Percentiles rank a stretch among this genome's conserved stretches.
Evolutionary conservation across 2,329 filamentous ascomycete species (phyloP).

Genomic region (Trichoderma afroharzianum): DNA sequence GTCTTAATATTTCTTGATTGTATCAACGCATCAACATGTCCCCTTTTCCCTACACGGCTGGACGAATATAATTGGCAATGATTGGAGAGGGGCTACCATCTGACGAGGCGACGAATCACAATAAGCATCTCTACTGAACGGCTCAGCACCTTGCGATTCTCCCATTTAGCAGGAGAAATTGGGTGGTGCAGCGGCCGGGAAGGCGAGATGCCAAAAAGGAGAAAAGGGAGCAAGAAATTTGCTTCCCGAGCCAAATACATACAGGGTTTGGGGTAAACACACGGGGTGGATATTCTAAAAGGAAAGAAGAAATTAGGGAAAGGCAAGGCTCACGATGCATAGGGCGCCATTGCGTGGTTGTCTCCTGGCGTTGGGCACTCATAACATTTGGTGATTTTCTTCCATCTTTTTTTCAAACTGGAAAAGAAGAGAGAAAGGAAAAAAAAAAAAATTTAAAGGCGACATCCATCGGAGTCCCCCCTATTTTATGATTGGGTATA

Average conservation of each 20-base stretch:
- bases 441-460: constrained; percentile 3
- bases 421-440: not conserved
- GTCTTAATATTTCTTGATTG: constrained; percentile 14
- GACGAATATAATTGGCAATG: constrained; percentile 14
- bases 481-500: constrained; percentile 20
- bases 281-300: not conserved
- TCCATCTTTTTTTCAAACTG: not conserved
- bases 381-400: constrained; percentile 3
- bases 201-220: not conserved
- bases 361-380: constrained; percentile 20
- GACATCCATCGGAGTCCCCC: not conserved
- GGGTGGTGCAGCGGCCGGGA: not conserved
- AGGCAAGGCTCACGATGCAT: constrained; percentile 17
- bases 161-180: not conserved
- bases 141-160: not conserved
- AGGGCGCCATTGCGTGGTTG: constrained; percentile 16
- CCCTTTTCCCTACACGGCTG: constrained; percentile 8
- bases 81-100: constrained; percentile 1
- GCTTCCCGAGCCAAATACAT: constrained; percentile 2
- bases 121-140: not conserved
- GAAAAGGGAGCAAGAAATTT: not conserved
- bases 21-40: constrained; percentile 3
- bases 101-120: constrained; percentile 17
- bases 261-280: constrained; percentile 8
- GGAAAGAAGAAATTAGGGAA: constrained; percentile 14